Evolutionary conservation across 768 basidiomycete genomes (phyloP).

Genomic region (Mycena polygramma): DNA sequence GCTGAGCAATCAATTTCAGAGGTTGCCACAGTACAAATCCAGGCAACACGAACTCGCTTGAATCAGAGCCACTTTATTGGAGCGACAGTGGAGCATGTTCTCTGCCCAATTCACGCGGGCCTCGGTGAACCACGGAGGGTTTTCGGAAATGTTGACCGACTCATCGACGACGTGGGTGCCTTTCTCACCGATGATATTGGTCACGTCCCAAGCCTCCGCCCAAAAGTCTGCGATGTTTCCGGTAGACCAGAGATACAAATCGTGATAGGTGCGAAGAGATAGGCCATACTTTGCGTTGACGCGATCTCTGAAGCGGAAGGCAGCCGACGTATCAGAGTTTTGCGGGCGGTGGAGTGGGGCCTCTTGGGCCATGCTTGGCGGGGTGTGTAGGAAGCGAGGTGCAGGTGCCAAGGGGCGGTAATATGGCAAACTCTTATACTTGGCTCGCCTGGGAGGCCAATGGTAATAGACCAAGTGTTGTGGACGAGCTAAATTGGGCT

Average conservation of each 20-base stretch:
- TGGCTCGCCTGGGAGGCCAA: too few relatives aligned
- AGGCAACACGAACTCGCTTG: constrained; percentile 69
- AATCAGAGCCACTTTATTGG: constrained; percentile 73
- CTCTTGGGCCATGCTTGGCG: constrained; percentile 35
- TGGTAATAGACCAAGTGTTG: too few relatives aligned
- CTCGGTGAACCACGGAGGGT: constrained; percentile 79
- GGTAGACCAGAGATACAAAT: constrained; percentile 78
- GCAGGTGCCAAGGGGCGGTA: neutral
- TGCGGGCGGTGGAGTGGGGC: constrained; percentile 59
- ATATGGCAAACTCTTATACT: neutral
- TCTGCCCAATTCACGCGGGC: constrained; percentile 85
- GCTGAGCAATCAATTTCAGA: constrained; percentile 54
- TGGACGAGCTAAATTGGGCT: too few relatives aligned
- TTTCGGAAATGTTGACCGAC: constrained; percentile 64
- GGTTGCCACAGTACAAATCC: constrained; percentile 31
- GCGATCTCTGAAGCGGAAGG: constrained; percentile 61
- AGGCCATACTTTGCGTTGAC: constrained; percentile 65
- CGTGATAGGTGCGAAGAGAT: constrained; percentile 65
- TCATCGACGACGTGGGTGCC: constrained; percentile 71
- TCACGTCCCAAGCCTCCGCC: constrained; percentile 80
- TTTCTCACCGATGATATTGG: constrained; percentile 72
- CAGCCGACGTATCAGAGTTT: constrained; percentile 57
- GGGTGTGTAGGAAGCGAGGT: neutral
- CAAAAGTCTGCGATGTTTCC: constrained; percentile 74
- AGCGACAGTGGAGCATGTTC: constrained; percentile 77